Evolutionary conservation across 2,329 filamentous ascomycete species (phyloP), one percentile per base, ranked within the genome.

Genomic region (Penicillium sp.): DNA sequence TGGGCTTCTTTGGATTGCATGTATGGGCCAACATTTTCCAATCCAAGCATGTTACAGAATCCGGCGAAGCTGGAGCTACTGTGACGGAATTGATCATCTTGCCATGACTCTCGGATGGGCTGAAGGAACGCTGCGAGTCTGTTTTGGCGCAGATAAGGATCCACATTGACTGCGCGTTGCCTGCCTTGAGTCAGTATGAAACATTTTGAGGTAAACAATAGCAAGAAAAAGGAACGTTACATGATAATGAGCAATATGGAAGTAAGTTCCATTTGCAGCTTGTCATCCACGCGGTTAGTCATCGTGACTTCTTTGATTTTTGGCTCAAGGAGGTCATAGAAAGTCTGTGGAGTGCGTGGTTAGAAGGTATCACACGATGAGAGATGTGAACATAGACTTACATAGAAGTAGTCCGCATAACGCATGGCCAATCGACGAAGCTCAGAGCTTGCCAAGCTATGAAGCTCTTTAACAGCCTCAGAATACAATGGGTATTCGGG

Each of bases 181-280:
- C 88, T 89, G 42, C 2, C 13, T 46, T 41, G 46, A 16, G 51
- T 65, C 51, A 63, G 58, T 27, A 45, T 11, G 34, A 11, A 57
- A 41, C n/a, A 27, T 11, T 4, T 27, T n/a, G 13, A 9, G 14
- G 9, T 29, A 6, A 13, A 23, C 2, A 34, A 16, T 7, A 16
- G 2, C 11, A 5, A 32, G 19, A 63, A 60, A 16, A 34, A 14
- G 29, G 34, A 41, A 13, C 3, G 19, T 35, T 76, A 88, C 84
- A 94, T 87, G 58, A 99, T 94, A 55, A 96, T 94, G 70, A 99
- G 95, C 0, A 97, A 79, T 59, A 97, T 93, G 9, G 91, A 93
- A 63, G 86, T 89, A 66, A 95, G 92, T 1, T 92, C 90, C 67
- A 94, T 87, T 53, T 90, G 85, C 30, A 92, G 84, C 67, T 92